phyloP scores from a whole-genome alignment of 176 grass and related monocot genomes.

The Ampelocalamus luodianensis region DNA sequence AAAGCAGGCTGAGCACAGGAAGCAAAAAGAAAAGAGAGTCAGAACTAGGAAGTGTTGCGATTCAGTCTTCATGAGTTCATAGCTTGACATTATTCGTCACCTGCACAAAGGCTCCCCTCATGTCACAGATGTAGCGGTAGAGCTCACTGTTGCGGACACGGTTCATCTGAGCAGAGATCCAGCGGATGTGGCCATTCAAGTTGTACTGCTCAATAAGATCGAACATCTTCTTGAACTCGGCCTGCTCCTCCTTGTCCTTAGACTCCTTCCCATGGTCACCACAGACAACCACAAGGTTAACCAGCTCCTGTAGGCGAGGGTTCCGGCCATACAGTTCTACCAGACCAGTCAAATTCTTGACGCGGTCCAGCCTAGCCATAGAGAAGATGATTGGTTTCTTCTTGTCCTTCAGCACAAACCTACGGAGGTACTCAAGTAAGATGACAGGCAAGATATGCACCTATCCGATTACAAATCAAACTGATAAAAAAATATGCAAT shows the following conservation, averaged over 20 bases:
- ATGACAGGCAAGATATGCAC: not conserved
- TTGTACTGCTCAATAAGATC: conserved; percentile 82
- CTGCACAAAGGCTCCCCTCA: conserved; percentile 87
- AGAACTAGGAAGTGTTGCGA: not conserved
- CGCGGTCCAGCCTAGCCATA: conserved; percentile 90
- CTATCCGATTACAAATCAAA: too few relatives aligned
- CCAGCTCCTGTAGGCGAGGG: conserved; percentile 74
- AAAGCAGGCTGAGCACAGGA: conserved; percentile 70
- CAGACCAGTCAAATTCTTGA: conserved; percentile 95
- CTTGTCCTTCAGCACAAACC: conserved; percentile 82
- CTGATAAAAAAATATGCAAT: not conserved
- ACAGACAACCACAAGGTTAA: conserved; percentile 93
- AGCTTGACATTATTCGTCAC: conserved; percentile 39
- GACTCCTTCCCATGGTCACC: conserved; percentile 96
- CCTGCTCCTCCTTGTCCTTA: conserved; percentile 94
- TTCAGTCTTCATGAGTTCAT: not conserved
- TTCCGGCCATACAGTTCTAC: conserved; percentile 88
- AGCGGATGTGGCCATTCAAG: conserved; percentile 76
- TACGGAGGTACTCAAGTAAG: conserved; percentile 41
- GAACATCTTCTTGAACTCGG: conserved; percentile 97
- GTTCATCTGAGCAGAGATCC: conserved; percentile 99
- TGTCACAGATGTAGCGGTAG: conserved; percentile 94
- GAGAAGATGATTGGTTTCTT: conserved; percentile 98
- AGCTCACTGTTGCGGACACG: conserved; percentile 94
- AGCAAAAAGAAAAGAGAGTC: not conserved